Evolutionary conservation across 257 asterid species (phyloP), one percentile per base, ranked within the genome.

Genomic region (Cruciata laevipes): DNA sequence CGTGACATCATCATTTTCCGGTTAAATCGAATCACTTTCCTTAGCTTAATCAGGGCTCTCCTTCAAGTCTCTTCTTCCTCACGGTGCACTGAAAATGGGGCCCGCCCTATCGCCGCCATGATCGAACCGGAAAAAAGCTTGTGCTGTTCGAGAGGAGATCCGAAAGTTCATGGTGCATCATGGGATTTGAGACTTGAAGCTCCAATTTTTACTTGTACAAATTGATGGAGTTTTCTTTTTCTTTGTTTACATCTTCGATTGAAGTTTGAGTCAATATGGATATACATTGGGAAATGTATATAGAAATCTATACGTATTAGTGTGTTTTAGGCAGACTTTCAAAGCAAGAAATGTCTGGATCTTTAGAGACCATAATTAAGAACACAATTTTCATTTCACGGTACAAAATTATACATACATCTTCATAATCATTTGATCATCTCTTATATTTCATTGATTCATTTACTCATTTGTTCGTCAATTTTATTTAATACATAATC

Each of bases 121-220:
- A n/a, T 20, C 30, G 4, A 9, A 24, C 51, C 18, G 3, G 17
- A 51, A 12, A 12, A 20, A 8, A 20, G 70, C 69, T 71, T 64
- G 66, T 4, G 65, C 57, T 72, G n/a, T 56, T 57, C 61, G 32
- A 23, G 65, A 59, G 21, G 14, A 42, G 51, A 42, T 13, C 38
- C 8, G 38, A 35, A 35, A 35, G 17, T 2, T 18, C 6, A 52
- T 21, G 37, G 11, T 30, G 60, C 51, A 61, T 32, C 17, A 51
- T 25, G 10, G 42, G 13, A 31, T 53, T 23, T 13, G n/a, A 58
- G 53, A 33, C 12, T 60, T 52, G 67, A 55, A 67, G 66, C 66
- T 76, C 59, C 65, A 53, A 38, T 61, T 69, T 42, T 59, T 76
- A 44, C 67, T 42, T 71, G 77, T 71, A 72, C 73, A 76, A 62